Percentiles rank a stretch among this genome's conserved stretches.
These are phyloP conservation scores for Blastobotrys petasosporus DNA, from an alignment of 1,139 yeast genomes.

Conservation along the genomic window DNA sequence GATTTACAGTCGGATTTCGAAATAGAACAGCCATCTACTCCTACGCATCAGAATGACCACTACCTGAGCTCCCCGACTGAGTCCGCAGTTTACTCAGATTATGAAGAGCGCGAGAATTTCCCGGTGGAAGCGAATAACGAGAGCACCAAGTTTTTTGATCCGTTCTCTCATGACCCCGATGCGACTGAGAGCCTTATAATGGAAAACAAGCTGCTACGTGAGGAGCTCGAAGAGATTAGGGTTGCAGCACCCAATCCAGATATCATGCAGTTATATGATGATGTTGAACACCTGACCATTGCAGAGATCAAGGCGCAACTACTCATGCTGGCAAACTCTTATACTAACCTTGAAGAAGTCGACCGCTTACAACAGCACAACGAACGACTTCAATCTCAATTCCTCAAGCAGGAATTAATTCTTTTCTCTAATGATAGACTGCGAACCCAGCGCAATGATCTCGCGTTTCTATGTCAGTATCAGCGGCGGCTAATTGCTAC, in stretches of 20 bases:
- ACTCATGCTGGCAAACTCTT: background rate
- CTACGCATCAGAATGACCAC: too few relatives aligned
- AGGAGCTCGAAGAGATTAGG: constrained; percentile 6
- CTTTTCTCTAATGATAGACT: constrained; percentile 10
- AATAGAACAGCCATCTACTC: too few relatives aligned
- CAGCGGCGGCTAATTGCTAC: constrained; percentile 14
- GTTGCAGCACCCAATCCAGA: background rate
- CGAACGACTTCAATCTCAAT: background rate
- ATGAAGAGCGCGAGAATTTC: too few relatives aligned
- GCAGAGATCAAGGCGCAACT: constrained; percentile 5
- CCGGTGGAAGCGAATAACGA: background rate
- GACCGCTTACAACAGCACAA: background rate
- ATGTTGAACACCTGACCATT: constrained; percentile 3
- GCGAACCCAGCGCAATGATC: constrained; percentile 15
- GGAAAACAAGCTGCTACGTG: constrained; percentile 11
- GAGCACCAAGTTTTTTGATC: constrained; percentile 8
- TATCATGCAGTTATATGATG: constrained; percentile 5
- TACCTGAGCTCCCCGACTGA: too few relatives aligned
- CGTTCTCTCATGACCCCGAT: constrained; percentile 12
- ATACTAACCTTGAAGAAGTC: background rate
- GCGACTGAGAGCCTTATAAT: constrained; percentile 8
- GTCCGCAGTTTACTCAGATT: too few relatives aligned
- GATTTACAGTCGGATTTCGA: too few relatives aligned
- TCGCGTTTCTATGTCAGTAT: constrained; percentile 14
- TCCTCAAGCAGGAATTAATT: background rate